Evolutionary conservation across 345 rosid genomes (phyloP), one percentile per base, ranked within the genome.

Genomic region (Mallotus nudiflorus): DNA sequence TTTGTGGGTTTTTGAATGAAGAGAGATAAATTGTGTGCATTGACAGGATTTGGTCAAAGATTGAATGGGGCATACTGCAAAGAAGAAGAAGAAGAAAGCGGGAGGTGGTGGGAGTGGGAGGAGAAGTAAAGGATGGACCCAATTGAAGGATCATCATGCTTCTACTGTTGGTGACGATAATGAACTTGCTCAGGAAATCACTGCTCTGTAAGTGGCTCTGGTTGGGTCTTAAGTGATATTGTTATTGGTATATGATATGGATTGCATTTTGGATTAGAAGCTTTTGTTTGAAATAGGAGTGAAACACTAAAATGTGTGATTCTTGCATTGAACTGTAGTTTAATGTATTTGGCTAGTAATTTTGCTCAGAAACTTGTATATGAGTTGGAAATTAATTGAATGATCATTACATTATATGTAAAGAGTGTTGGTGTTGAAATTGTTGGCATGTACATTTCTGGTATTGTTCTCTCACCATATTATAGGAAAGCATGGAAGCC

Each of bases 111-210:
- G 72, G 22, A 64, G 87, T 29, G 84, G 81, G 49, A 82, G 85
- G 78, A 80, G 96, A 78, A 79, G 74, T 67, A 91, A 89, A 72
- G 91, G 93, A 74, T 77, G 89, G 73, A 80, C 84, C 73, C 86
- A 82, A 20, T 49, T 80, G n/a, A 93, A 87, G 61, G 97, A 91
- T 69, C 46, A 42, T 42, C 85, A 87, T 67, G 75, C 79, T 55
- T 85, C 89, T 57, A 56, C 65, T 27, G 74, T 75, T 62, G 85
- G 73, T 20, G 91, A 79, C 27, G 90, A 87, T 25, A 88, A 84
- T 45, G 98, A 91, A 73, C 96, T 94, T 22, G 69, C 91, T 14
- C 97, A 94, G 58, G 98, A 94, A 73, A 89, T 91, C 82, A 94
- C 98, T 59, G 98, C 95, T 82, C 83, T 94, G 98, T 94, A 85